phyloP scores from a whole-genome alignment of 2,329 filamentous ascomycete species.

The Pseudogymnoascus pannorum region DNA sequence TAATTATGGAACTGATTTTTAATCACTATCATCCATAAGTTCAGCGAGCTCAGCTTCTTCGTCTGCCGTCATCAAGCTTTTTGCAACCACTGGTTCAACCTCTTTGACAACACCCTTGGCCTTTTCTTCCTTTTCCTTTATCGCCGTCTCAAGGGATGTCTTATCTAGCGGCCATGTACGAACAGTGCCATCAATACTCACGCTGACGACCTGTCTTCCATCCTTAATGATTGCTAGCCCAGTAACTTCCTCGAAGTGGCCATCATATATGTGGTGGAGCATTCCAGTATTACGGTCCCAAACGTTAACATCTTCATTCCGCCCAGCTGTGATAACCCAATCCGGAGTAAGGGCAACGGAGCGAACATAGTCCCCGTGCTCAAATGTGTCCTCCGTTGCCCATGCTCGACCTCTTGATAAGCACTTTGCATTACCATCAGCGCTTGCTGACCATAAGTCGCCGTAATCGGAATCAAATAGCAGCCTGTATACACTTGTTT shows the following conservation, averaged over 20 bases:
- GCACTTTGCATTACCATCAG: slow-evolving; percentile 81
- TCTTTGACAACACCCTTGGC: slow-evolving; percentile 37
- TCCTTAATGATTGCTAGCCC: slow-evolving; percentile 58
- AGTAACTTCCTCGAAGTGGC: slow-evolving; percentile 91
- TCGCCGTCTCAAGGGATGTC: slow-evolving; percentile 49
- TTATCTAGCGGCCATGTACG: slow-evolving; percentile 72
- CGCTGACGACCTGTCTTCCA: slow-evolving; percentile 59
- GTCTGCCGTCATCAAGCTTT: slow-evolving; percentile 66
- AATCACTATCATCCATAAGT: slow-evolving; percentile 72
- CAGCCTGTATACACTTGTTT: slow-evolving; percentile 82
- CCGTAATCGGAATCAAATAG: slow-evolving; percentile 58
- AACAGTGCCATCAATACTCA: slow-evolving; percentile 84
- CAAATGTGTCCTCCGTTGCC: slow-evolving; percentile 61
- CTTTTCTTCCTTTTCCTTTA: slow-evolving; percentile 41
- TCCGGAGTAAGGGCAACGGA: slow-evolving; percentile 68
- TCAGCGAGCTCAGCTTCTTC: slow-evolving; percentile 91
- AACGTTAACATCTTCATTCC: slow-evolving; percentile 85
- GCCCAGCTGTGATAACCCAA: slow-evolving; percentile 79
- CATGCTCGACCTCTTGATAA: slow-evolving; percentile 63
- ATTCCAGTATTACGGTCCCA: slow-evolving; percentile 74
- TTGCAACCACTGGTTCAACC: slow-evolving; percentile 36
- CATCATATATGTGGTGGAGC: slow-evolving; percentile 65
- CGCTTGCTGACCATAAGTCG: slow-evolving; percentile 83
- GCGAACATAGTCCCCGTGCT: slow-evolving; percentile 85
- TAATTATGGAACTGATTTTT: not conserved